These are phyloP conservation scores for Parascedosporium putredinis DNA, from an alignment of 2,329 filamentous ascomycete species.

Conservation along the genomic window DNA sequence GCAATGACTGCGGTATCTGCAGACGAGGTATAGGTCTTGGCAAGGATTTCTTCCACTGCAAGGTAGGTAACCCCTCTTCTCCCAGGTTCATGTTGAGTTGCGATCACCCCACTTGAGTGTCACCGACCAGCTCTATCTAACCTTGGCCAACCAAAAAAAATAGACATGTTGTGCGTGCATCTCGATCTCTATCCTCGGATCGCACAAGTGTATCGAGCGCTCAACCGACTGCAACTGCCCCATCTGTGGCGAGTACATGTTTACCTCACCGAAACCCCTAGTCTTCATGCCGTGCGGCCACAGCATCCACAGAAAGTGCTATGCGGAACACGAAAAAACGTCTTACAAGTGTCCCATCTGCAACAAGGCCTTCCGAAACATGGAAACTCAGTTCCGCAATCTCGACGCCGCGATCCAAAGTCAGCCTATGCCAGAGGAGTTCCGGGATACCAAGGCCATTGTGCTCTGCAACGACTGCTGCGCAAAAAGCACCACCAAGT, in stretches of 20 bases:
- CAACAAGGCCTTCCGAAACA: constrained; percentile 92
- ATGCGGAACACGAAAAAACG: constrained; percentile 74
- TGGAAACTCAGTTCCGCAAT: constrained; percentile 91
- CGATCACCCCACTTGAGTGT: no score
- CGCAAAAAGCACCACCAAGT: constrained; percentile 73
- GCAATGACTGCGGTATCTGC: constrained; percentile 91
- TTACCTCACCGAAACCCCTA: constrained; percentile 77
- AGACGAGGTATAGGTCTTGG: constrained; percentile 81
- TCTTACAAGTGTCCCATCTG: constrained; percentile 97
- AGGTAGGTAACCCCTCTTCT: constrained; percentile 53
- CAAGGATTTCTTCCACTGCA: constrained; percentile 97
- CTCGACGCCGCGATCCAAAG: constrained; percentile 75
- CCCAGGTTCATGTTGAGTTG: neutral
- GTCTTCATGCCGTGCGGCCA: constrained; percentile 95
- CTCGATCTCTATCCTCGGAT: constrained; percentile 71
- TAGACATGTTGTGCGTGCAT: constrained; percentile 91
- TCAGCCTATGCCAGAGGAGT: constrained; percentile 88
- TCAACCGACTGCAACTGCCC: constrained; percentile 94
- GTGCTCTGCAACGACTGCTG: constrained; percentile 94
- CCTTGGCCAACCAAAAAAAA: neutral
- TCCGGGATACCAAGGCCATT: constrained; percentile 66
- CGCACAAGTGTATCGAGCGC: constrained; percentile 88
- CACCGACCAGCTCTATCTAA: neutral
- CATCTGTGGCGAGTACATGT: constrained; percentile 94
- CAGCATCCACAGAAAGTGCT: constrained; percentile 86